Evolutionary conservation across 345 rosid genomes (phyloP).

Genomic region (Salix purpurea): DNA sequence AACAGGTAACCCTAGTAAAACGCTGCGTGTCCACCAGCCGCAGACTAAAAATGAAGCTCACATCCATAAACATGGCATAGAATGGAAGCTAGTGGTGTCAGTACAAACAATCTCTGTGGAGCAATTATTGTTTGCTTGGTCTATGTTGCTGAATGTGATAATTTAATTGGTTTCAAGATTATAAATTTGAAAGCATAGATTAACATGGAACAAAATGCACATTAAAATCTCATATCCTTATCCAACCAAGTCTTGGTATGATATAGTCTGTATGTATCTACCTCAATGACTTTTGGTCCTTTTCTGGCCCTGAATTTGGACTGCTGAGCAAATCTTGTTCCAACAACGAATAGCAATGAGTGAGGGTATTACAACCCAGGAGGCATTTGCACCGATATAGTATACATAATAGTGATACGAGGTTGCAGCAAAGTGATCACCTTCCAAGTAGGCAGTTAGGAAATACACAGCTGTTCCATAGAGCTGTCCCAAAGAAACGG

Average conservation of each 20-base stretch:
- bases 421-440: conserved; percentile 71
- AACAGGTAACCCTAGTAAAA: background rate
- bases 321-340: conserved; percentile 60
- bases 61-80: background rate
- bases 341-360: conserved; percentile 66
- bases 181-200: background rate
- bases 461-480: conserved; percentile 82
- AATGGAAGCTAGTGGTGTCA: background rate
- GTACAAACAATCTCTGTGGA: background rate
- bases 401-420: conserved; percentile 58
- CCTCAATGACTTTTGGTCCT: conserved; percentile 46
- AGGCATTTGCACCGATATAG: conserved; percentile 59
- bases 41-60: background rate
- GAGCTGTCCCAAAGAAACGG: conserved; percentile 79
- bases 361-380: conserved; percentile 71
- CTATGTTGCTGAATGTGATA: background rate
- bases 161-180: background rate
- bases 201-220: too few species aligned
- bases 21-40: background rate
- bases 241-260: background rate
- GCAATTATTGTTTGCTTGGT: background rate
- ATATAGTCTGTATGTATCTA: background rate
- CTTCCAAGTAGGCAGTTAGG: conserved; percentile 73
- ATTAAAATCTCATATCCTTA: background rate
- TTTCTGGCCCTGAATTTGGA: conserved; percentile 37